These are phyloP conservation scores for Naganishia vaughanmartiniae DNA, from an alignment of 768 basidiomycete species.

Conservation along the genomic window DNA sequence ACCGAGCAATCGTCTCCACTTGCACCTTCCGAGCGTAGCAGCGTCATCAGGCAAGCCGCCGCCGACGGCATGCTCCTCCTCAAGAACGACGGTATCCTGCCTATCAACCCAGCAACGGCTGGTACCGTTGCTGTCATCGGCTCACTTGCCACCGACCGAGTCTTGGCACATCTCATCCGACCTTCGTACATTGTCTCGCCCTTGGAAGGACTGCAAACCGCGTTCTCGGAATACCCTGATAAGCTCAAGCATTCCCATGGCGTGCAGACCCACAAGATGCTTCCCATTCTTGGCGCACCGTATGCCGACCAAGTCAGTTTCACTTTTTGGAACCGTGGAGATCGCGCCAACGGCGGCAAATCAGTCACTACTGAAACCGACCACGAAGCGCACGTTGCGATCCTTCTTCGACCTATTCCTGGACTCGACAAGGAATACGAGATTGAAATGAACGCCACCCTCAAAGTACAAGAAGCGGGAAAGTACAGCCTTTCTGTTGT, in stretches of 20 bases:
- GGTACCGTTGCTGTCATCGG: conserved; percentile 66
- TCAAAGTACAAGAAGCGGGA: conserved; percentile 12
- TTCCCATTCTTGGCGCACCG: conserved; percentile 51
- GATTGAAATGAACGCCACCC: conserved; percentile 57
- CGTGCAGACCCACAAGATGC: conserved; percentile 23
- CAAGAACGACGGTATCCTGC: conserved; percentile 64
- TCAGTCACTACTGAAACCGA: background rate
- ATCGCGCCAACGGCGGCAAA: conserved; percentile 54
- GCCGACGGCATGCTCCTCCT: conserved; percentile 66
- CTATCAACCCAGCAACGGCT: conserved; percentile 49
- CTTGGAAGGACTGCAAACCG: conserved; percentile 15
- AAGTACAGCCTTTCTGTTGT: conserved; percentile 24
- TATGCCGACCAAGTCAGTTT: conserved; percentile 40
- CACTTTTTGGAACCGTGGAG: conserved; percentile 56
- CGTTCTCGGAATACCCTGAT: background rate
- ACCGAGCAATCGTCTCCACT: conserved; percentile 7
- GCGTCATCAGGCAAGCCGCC: conserved; percentile 62
- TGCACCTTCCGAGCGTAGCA: conserved; percentile 35
- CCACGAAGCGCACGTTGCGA: conserved; percentile 18
- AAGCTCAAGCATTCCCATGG: conserved; percentile 20
- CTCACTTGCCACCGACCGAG: conserved; percentile 26
- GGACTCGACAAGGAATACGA: conserved; percentile 56
- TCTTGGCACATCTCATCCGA: conserved; percentile 21
- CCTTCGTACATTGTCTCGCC: conserved; percentile 26
- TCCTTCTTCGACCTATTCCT: conserved; percentile 20